Percentiles rank a stretch among this genome's conserved stretches.
Evolutionary conservation across 345 rosid species (phyloP).

Genomic region (Moricandia arvensis): DNA sequence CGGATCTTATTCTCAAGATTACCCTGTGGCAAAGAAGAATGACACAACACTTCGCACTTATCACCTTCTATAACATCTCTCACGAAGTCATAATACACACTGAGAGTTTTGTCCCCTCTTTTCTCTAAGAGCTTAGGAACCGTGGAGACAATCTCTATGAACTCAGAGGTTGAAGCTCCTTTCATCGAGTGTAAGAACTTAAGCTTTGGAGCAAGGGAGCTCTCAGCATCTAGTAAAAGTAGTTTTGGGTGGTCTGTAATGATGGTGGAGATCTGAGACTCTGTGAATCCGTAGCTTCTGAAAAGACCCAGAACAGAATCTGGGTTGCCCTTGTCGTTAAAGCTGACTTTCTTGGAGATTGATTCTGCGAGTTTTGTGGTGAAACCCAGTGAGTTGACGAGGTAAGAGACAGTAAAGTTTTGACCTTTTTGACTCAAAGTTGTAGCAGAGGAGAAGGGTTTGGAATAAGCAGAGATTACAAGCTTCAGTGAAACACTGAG

Average conservation of each 20-base stretch:
- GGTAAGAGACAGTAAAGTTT: neutral
- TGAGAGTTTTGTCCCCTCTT: neutral
- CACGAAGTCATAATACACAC: conserved; percentile 21
- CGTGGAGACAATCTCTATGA: neutral
- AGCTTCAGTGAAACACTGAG: neutral
- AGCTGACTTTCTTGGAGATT: neutral
- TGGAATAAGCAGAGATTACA: neutral
- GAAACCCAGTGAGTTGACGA: neutral
- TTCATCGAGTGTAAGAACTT: neutral
- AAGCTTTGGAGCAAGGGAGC: conserved; percentile 26
- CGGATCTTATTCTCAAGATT: neutral
- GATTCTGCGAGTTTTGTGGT: neutral
- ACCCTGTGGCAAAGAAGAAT: neutral
- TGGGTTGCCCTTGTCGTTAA: neutral
- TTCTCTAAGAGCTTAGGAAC: conserved; percentile 24
- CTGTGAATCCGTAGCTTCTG: conserved; percentile 27
- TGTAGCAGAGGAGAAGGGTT: neutral
- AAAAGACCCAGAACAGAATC: neutral
- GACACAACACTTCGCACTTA: neutral
- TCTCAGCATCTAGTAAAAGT: conserved; percentile 14
- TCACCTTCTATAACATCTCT: neutral
- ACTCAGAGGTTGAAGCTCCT: conserved; percentile 23
- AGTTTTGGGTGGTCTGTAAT: conserved; percentile 1
- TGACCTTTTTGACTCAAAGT: neutral
- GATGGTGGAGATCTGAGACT: neutral